These are phyloP conservation scores for Pyronema domesticum DNA, from an alignment of 495 filamentous ascomycete species.

Conservation along the genomic window DNA sequence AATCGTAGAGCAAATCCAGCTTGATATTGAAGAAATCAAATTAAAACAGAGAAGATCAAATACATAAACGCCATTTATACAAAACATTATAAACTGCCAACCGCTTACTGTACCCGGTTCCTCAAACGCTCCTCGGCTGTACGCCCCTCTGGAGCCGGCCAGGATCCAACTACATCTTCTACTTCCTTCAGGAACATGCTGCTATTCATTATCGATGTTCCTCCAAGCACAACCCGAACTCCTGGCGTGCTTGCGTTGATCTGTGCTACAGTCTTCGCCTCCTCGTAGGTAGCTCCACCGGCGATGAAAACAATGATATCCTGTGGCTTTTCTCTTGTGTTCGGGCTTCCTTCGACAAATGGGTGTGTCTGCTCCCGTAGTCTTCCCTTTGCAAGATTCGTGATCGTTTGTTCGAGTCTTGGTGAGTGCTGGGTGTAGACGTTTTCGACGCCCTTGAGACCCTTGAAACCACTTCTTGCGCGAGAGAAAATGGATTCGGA, in stretches of 20 bases:
- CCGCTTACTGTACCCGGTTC: neutral
- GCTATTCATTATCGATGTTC: constrained; percentile 72
- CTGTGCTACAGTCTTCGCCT: constrained; percentile 82
- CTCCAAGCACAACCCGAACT: constrained; percentile 69
- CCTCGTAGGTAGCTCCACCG: constrained; percentile 86
- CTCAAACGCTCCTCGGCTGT: constrained; percentile 51
- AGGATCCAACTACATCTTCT: constrained; percentile 56
- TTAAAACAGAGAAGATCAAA: too few species aligned
- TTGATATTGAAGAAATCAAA: too few species aligned
- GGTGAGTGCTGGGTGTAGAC: constrained; percentile 97
- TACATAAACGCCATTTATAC: too few species aligned
- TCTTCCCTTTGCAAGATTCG: constrained; percentile 80
- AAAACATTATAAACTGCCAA: too few species aligned
- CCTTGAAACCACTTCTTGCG: constrained; percentile 77
- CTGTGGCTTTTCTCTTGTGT: constrained; percentile 83
- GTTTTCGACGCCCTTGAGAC: constrained; percentile 91
- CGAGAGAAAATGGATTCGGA: constrained; percentile 79
- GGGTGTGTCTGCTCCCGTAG: constrained; percentile 73
- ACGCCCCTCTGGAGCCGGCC: constrained; percentile 55
- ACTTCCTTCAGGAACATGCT: constrained; percentile 74
- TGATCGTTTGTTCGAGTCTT: constrained; percentile 64
- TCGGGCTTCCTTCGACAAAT: constrained; percentile 70
- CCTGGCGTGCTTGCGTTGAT: constrained; percentile 84
- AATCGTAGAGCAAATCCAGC: too few species aligned
- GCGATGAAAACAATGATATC: constrained; percentile 90